Conservation (phyloP, 805 yeast genomes). For the Pichia deserticola region DNA sequence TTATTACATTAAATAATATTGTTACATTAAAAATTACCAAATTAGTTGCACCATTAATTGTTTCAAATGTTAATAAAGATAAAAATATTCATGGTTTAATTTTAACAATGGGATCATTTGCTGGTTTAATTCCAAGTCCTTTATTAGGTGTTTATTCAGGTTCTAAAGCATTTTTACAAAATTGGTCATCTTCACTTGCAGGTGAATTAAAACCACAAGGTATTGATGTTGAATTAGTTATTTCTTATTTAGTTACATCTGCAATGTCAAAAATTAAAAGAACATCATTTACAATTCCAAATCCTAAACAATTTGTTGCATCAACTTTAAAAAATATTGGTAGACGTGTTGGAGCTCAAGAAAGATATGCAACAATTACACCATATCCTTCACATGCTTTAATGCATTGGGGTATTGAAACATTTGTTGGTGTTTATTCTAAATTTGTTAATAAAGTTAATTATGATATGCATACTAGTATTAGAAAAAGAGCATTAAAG, state of each 20-base stretch:
- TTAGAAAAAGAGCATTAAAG: slow-evolving; percentile 75
- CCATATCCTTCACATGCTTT: slow-evolving; percentile 94
- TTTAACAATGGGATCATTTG: slow-evolving; percentile 94
- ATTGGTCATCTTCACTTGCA: slow-evolving; percentile 85
- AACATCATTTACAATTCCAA: slow-evolving; percentile 70
- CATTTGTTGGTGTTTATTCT: slow-evolving; percentile 77
- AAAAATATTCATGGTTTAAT: slow-evolving; percentile 58
- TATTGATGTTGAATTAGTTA: slow-evolving; percentile 78
- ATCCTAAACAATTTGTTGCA: slow-evolving; percentile 71
- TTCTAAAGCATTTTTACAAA: slow-evolving; percentile 89
- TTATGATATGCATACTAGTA: slow-evolving; percentile 67
- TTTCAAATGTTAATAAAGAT: slow-evolving; percentile 39
- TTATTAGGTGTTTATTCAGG: slow-evolving; percentile 91
- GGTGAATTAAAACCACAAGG: slow-evolving; percentile 66
- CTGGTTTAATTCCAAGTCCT: slow-evolving; percentile 91
- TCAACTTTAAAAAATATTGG: slow-evolving; percentile 66
- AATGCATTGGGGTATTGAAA: slow-evolving; percentile 75
- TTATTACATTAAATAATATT: slow-evolving; percentile 76
- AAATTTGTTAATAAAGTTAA: slow-evolving; percentile 62
- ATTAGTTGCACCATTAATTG: slow-evolving; percentile 65
- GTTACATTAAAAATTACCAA: slow-evolving; percentile 83
- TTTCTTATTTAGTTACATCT: slow-evolving; percentile 87
- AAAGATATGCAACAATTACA: slow-evolving; percentile 74
- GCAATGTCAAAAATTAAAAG: slow-evolving; percentile 92
- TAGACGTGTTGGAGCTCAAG: slow-evolving; percentile 88